Base-by-base conservation (phyloP, 345 rosid species). In the Camelina laxa region DNA sequence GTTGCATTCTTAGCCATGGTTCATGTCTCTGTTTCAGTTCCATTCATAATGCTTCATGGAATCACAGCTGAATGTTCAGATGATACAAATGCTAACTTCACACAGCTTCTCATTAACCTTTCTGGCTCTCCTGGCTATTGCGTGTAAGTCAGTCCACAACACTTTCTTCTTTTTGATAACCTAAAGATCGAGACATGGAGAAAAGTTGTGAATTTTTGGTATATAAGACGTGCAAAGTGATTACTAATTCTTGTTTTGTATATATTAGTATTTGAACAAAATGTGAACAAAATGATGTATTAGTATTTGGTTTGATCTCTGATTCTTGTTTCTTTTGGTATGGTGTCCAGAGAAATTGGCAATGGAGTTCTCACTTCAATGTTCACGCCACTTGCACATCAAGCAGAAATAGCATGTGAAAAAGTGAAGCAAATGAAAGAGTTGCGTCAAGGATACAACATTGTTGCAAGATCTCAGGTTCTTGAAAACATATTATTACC, bases 401-500 rank as follows among this genome's bases (percentile, higher is more conserved):
- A 94, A 88, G 92, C 86, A 67, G 75, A 80, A 33, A 47, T 80
- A 70, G 89, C 82, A 76, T 94, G 97, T 84, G 86, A 86, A 67
- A 87, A 90, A 81, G 98, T 94, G 82, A 90, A 86, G 80, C 48
- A 82, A 75, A 90, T 91, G 91, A 65, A 86, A 83, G 95, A 85
- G 83, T 78, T 94, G 78, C 85, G 87, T 36, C 68, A 84, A 60
- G 98, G 98, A 48, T 89, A 86, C 84, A 88, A 83, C 82, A 82
- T 91, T n/a, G 96, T 94, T 80, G 98, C 92, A 57, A 91, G 87
- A 70, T 89, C 97, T 54, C 98, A 91, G 94, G 98, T 87, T 73
- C 51, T 67, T 74, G 53, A 24, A 24, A 24, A 24, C 27, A 24
- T 24, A 24, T 24, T 17, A 41, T 24, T 24, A 24, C 27, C 3